Percentiles rank a stretch among this genome's conserved stretches.
These are phyloP conservation scores for Yamadazyma atlantica DNA, from an alignment of 1,139 yeast genomes.

Conservation along the genomic window DNA sequence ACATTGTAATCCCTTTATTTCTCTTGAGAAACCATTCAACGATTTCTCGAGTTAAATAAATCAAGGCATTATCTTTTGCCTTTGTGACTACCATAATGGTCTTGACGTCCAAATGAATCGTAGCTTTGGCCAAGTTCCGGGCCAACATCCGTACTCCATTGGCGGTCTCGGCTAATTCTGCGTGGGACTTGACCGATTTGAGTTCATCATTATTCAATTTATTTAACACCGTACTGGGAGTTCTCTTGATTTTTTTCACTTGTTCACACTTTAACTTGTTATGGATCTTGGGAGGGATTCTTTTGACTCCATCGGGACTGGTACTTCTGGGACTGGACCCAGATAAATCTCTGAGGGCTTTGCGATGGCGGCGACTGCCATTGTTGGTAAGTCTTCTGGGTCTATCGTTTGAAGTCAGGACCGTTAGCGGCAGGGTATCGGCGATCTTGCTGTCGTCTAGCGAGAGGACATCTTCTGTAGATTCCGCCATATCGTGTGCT, in stretches of 20 bases:
- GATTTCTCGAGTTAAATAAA: constrained; percentile 71
- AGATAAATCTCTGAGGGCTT: constrained; percentile 12
- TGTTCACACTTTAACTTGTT: constrained; percentile 34
- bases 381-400: constrained; percentile 1
- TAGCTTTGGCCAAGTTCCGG: constrained; percentile 70
- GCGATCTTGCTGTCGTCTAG: constrained; percentile 3
- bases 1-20: constrained; percentile 53
- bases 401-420: neutral
- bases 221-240: constrained; percentile 31
- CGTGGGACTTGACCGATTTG: constrained; percentile 59
- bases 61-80: constrained; percentile 76
- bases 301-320: constrained; percentile 15
- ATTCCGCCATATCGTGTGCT: neutral
- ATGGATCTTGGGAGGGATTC: constrained; percentile 33
- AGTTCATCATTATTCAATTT: constrained; percentile 39
- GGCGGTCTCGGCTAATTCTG: constrained; percentile 79
- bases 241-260: constrained; percentile 14
- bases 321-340: constrained; percentile 12
- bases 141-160: constrained; percentile 82
- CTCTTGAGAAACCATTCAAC: constrained; percentile 68
- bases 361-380: constrained; percentile 13
- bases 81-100: constrained; percentile 81
- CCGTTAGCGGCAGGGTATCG: neutral
- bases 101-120: constrained; percentile 66
- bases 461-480: constrained; percentile 17